Evolutionary conservation across 1,139 yeast species (phyloP), one percentile per base, ranked within the genome.

Genomic region (Spencermartinsiella ligniputridi): DNA sequence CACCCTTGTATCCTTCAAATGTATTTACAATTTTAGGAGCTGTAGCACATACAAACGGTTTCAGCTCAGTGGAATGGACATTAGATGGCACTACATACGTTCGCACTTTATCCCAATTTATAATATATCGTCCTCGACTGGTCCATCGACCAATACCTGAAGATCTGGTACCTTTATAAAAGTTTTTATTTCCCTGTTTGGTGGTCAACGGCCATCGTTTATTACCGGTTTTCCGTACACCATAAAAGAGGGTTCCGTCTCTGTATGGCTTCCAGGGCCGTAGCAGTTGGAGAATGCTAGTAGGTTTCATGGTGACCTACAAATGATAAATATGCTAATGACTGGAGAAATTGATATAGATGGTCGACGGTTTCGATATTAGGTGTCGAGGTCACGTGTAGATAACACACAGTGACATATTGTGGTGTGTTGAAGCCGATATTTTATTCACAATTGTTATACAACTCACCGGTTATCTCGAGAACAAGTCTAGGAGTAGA

Each of bases 121-220:
- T 76, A 13, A 78, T 72, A 64, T 87, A 94, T 30, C 78, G 76
- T 44, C 96, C 97, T 52, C 74, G 74, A 30, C 74, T 71, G 46
- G 94, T 83, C 62, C 84, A 79, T 47, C 73, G 75, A 61, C 99
- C 99, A 51, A 88, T 79, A 66, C 97, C 97, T 1, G 95, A 77
- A 3, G 98, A 87, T 50, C 97, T 78, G 17, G 97, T 92, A 71
- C 98, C 99, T 65, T 90, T 92, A 69, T 94, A 92, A 69, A 75
- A 87, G 58, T 85, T 82, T 72, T 90, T 89, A 69, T 90, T 92
- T 58, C 98, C 97, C 63, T 88, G 92, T 61, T 92, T 92, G 27
- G 96, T 83, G 22, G 96, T 85, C 55, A 90, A 70, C 2, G 95
- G 78, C 61, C 83, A 80, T 70, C 98, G 80, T 62, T 83, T 87